Conservation (phyloP, 495 filamentous ascomycete species). For the Articulospora tetracladia region DNA sequence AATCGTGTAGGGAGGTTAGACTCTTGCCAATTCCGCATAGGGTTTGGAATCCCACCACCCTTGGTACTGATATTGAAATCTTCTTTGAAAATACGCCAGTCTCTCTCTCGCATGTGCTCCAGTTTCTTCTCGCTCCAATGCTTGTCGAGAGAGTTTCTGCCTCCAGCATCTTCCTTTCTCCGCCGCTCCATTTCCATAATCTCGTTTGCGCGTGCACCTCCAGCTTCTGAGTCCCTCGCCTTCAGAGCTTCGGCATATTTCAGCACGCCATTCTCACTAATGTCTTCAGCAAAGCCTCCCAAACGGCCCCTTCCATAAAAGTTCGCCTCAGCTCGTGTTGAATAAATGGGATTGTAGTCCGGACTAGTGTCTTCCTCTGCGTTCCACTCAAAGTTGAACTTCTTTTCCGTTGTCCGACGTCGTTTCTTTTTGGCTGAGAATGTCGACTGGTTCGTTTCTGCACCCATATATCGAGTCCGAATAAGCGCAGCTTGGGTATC, state of each 20-base stretch:
- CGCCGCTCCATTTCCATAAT: constrained; percentile 86
- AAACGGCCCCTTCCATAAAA: constrained; percentile 80
- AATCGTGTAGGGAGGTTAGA: constrained; percentile 75
- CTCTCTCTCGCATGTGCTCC: constrained; percentile 94
- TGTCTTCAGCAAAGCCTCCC: constrained; percentile 79
- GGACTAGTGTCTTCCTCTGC: constrained; percentile 89
- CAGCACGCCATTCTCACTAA: constrained; percentile 60
- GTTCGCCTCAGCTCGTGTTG: constrained; percentile 64
- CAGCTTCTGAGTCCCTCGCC: constrained; percentile 76
- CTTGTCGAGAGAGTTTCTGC: constrained; percentile 69
- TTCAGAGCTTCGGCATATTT: constrained; percentile 78
- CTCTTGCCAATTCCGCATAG: constrained; percentile 94
- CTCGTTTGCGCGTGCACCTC: constrained; percentile 69
- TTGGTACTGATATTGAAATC: constrained; percentile 97
- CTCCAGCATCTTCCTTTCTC: constrained; percentile 67
- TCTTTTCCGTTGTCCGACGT: constrained; percentile 87
- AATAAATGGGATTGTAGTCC: constrained; percentile 88
- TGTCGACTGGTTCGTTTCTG: constrained; percentile 78
- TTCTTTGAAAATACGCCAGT: constrained; percentile 99
- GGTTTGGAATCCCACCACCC: constrained; percentile 83
- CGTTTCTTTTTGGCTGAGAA: constrained; percentile 98
- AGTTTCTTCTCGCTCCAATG: constrained; percentile 98
- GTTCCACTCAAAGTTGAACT: constrained; percentile 99
- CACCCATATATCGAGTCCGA: constrained; percentile 87
- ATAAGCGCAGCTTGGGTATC: constrained; percentile 75